Base-by-base conservation (phyloP, 176 grass and related monocot species). In the Paspalum vaginatum region DNA sequence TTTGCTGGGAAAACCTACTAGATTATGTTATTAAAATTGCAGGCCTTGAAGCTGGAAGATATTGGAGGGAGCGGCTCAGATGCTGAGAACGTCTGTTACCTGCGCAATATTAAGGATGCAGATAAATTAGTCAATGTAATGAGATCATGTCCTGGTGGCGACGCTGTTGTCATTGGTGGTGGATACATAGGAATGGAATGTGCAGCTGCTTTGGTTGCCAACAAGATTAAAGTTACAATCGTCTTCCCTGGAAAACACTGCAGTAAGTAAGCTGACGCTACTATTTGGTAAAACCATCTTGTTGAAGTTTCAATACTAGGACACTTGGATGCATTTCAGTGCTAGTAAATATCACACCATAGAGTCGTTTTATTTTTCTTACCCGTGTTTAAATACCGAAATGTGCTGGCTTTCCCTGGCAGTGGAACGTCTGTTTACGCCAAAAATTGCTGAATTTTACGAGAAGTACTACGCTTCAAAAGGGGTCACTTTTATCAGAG, bases 111-210 rank as follows among this genome's bases (percentile, higher is more conserved):
- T 41, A 17, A 62, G 9, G 81, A 89, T 63, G 87, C 87, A 39
- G 81, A 89, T 11, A 89, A 49, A 52, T 75, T 98, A 40, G 84
- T 93, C 57, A 38, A 32, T 52, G 81, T 87, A n/a, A 94, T 98
- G 92, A 62, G 54, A 61, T 85, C 80, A 46, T 98, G 83, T 52
- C 72, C 77, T 44, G 80, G 70, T 42, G 90, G 90, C 61, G 81
- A 92, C 47, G 91, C 89, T 43, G 79, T 94, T 17, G 86, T 98
- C 11, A 76, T 98, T 56, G 92, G 92, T 68, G 95, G 92, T 50
- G 95, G 95, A 27, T 98, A 94, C 83, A 93, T 94, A 65, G 92
- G 95, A 7, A 93, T 98, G 95, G 92, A 98, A 83, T 98, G 92
- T 67, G 75, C 95, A 21, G 92, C 95, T 9, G 95, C 95, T 51